phyloP scores from a whole-genome alignment of 1,139 yeast species.

The Candida smagusa region DNA sequence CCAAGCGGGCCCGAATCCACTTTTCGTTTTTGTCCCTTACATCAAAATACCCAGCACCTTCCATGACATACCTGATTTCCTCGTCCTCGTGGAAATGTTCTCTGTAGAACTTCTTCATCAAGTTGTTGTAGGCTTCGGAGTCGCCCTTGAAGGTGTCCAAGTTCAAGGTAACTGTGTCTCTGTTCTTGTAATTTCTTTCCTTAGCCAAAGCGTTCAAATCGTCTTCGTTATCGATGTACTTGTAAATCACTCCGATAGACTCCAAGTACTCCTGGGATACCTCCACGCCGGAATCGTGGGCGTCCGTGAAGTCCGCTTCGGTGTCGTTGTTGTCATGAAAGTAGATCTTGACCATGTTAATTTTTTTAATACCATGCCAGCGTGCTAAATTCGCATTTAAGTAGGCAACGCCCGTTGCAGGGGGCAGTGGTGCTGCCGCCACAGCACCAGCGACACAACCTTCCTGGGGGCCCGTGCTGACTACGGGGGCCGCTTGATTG shows the following conservation, averaged over 20 bases:
- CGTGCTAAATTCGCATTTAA: no score
- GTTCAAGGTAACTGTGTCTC: constrained; percentile 68
- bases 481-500: no score
- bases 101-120: constrained; percentile 67
- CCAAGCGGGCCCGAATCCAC: constrained; percentile 77
- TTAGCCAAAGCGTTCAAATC: constrained; percentile 66
- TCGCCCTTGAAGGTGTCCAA: constrained; percentile 64
- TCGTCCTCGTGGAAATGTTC: constrained; percentile 97
- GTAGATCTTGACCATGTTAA: constrained; percentile 53
- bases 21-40: constrained; percentile 64
- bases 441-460: no score
- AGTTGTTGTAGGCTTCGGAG: constrained; percentile 54
- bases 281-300: constrained; percentile 65
- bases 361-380: no score
- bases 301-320: constrained; percentile 63
- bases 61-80: constrained; percentile 86
- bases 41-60: constrained; percentile 92
- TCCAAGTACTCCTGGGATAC: constrained; percentile 52
- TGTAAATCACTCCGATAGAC: constrained; percentile 69
- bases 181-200: constrained; percentile 71
- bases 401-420: neutral
- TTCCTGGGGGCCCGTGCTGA: no score
- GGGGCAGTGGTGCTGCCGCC: neutral
- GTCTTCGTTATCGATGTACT: constrained; percentile 46
- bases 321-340: constrained; percentile 67